Evolutionary conservation across 2,329 filamentous ascomycete species (phyloP).

Genomic region (Bipolaris cookei): DNA sequence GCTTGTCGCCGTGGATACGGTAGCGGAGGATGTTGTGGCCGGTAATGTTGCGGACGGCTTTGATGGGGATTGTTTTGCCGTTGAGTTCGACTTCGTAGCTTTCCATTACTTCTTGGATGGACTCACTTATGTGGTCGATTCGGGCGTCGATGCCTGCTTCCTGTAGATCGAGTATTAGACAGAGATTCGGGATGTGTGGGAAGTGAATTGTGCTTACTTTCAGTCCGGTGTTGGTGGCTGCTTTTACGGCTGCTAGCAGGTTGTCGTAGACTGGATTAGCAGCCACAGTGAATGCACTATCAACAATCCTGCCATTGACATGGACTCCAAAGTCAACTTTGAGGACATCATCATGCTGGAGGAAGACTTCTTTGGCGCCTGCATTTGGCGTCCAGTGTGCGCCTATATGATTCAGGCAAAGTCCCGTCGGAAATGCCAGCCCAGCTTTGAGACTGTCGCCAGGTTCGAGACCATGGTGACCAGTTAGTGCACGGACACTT

Average conservation of each 20-base stretch:
- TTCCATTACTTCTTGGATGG: slow-evolving; percentile 93
- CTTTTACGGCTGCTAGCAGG: slow-evolving; percentile 68
- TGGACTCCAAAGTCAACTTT: slow-evolving; percentile 76
- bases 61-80: slow-evolving; percentile 77
- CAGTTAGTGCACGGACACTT: slow-evolving; percentile 74
- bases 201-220: slow-evolving; percentile 56
- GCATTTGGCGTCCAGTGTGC: slow-evolving; percentile 87
- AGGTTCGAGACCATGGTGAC: slow-evolving; percentile 74
- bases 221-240: slow-evolving; percentile 76
- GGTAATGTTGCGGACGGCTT: slow-evolving; percentile 82
- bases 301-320: slow-evolving; percentile 72
- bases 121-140: slow-evolving; percentile 79
- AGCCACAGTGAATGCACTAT: slow-evolving; percentile 72
- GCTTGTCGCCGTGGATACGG: slow-evolving; percentile 90
- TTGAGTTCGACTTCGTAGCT: slow-evolving; percentile 85
- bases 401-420: slow-evolving; percentile 81
- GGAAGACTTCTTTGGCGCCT: slow-evolving; percentile 77
- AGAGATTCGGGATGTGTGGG: not conserved
- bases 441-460: slow-evolving; percentile 79
- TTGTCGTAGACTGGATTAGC: slow-evolving; percentile 72
- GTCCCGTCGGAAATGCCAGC: slow-evolving; percentile 83
- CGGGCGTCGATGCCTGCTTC: slow-evolving; percentile 91
- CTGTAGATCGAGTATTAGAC: slow-evolving; percentile 42
- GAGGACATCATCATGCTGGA: slow-evolving; percentile 75
- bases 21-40: slow-evolving; percentile 92